Evolutionary conservation across 2,329 filamentous ascomycete species (phyloP), one percentile per base, ranked within the genome.

Genomic region (Colletotrichum lini): DNA sequence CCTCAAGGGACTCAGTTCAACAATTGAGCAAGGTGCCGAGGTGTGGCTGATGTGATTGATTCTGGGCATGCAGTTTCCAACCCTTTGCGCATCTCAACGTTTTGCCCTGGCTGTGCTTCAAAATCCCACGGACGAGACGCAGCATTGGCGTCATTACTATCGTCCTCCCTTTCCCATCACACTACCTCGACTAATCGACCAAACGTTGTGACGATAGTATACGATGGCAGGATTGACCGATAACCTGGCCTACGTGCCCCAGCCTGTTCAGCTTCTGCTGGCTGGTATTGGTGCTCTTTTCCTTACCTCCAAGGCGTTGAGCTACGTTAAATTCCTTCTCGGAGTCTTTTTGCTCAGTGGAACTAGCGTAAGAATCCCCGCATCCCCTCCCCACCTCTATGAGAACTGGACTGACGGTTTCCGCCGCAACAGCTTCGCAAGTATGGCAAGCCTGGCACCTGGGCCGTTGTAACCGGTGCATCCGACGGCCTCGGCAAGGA

Each of bases 401-500:
- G 15, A 0, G 3, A 6, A 42, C 45, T 3, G 53, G n/a, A 50
- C 75, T 79, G 21, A 79, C 67, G 13, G 5, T 12, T n/a, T 72
- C 3, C 72, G 53, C 61, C 23, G 21, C 3, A 35, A 13, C 70
- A 97, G 96, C 91, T 99, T 70, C 92, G 92, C 77, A 94, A 93
- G 76, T 98, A 97, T 84, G 96, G 95, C 76, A 93, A 93, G 76
- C 94, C 94, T 78, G 96, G 96, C 73, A 95, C 93, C 70, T 99
- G 96, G 95, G 96, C 94, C 42, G 90, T 99, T 66, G 89, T 99
- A 50, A 99, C 96, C 35, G 96, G 96, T 74, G 96, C 96, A 62
- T 98, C 95, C 13, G 96, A 99, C 82, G 97, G 96, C 74, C 91
- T 99, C 73, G 96, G 96, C 80, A 98, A 98, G 84, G 96, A 99